Evolutionary conservation across 176 grass and related monocot species (phyloP), one percentile per base, ranked within the genome.

Genomic region (Phragmites australis): DNA sequence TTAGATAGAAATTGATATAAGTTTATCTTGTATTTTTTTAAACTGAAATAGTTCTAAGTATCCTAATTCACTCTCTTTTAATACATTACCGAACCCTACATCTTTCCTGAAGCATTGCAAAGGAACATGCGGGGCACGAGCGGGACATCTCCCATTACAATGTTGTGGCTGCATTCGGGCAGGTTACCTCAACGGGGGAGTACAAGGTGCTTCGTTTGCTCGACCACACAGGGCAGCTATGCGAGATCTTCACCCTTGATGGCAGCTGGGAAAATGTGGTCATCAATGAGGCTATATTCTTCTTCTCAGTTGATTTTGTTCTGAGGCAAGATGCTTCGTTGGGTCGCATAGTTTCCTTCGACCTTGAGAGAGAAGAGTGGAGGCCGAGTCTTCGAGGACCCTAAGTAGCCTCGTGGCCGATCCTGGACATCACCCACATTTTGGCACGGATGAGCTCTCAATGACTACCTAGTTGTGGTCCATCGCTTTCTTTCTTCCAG

Each of bases 301-400:
- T 68, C 40, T 34, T 76, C 39, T 23, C 18, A 1, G 21, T 2
- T 1, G 26, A 60, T 9, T 0, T 17, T 48, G 22, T 18, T 11
- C 16, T 8, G 2, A 9, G 14, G 22, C 56, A 16, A 52, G 1
- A 72, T 52, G 40, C 16, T 41, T 9, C 9, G 15, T 1, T 2
- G n/a, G 45, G 16, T n/a, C 26, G 0, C 25, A 66, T 76, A 57
- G 19, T 21, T 15, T 64, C 82, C 11, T 84, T 84, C 25, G 32
- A 57, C 61, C 61, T 83, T 6, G 21, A 76, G 27, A 77, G 37
- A 25, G 82, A 84, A 54, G 26, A 48, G 11, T 84, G 82, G 82
- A 68, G 75, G 62, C 3, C 5, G 4, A 37, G 2, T 31, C 14
- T 84, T 19, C 16, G 22, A 2, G 26, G 18, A 22, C 81, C 81